Evolutionary conservation across 2,329 filamentous ascomycete genomes (phyloP), one percentile per base, ranked within the genome.

Genomic region (Remersonia thermophila): DNA sequence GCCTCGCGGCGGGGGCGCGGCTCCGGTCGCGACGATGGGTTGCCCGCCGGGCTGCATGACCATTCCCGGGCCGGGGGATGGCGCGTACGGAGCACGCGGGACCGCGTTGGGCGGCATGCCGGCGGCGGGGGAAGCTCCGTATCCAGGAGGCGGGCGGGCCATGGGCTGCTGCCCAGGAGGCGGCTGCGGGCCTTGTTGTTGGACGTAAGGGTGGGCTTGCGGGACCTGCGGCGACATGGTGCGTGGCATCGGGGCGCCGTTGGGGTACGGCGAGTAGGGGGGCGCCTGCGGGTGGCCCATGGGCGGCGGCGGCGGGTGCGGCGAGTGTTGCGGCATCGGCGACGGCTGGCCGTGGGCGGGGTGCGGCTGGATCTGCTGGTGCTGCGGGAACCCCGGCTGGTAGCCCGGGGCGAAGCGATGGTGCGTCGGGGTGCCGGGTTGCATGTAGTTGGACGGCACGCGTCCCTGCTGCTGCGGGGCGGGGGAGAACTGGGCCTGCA

Each of bases 381-480:
- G 46, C 25, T 48, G 51, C 35, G 51, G 45, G 32, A 47, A 53
- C 18, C 48, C 48, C 12, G 39, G 40, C 8, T 48, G 39, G 38
- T 50, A 53, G n/a, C 40, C 42, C 27, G 43, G 47, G 4, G 48
- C 38, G 32, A 57, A 68, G 25, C 66, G 61, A 13, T 64, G 58
- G 39, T 55, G 59, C 2, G 27, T n/a, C 2, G 62, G 60, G 8
- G 59, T 62, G 17, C 56, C 60, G 20, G 60, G 55, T 39, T 60
- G 64, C 16, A 52, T 63, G 46, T 62, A 64, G 30, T 63, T 63
- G 17, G 52, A 55, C 11, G 62, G 58, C 36, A 54, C 48, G n/a
- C 67, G 61, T 41, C 57, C 62, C 43, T 67, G 69, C 43, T 67
- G 69, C 4, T 54, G 47, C 11, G 57, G 58, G 13, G 52, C 58